Percentiles rank a stretch among this genome's conserved stretches.
phyloP scores from a whole-genome alignment of 2,329 filamentous ascomycete species.

The Pseudogymnoascus sp. region DNA sequence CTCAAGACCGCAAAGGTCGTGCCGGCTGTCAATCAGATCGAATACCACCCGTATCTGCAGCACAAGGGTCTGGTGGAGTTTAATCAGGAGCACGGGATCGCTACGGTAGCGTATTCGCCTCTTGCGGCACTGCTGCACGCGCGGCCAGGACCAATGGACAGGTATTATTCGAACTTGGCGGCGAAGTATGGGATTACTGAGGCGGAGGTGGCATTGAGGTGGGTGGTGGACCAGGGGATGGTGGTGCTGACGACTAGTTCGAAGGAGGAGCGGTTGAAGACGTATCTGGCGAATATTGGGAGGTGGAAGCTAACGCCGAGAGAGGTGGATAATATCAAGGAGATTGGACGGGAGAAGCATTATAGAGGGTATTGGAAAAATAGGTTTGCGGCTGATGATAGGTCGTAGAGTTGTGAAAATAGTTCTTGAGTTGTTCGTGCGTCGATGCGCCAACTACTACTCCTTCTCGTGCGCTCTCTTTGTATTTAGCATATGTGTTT shows the following conservation, averaged over 20 bases:
- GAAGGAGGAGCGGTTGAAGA: slow-evolving; percentile 47
- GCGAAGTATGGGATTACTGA: slow-evolving; percentile 49
- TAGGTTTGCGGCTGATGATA: slow-evolving; percentile 45
- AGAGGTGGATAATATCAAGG: slow-evolving; percentile 48
- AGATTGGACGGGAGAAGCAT: slow-evolving; percentile 51
- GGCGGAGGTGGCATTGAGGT: slow-evolving; percentile 49
- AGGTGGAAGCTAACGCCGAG: slow-evolving; percentile 50
- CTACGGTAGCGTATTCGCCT: slow-evolving; percentile 46
- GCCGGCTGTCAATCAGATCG: slow-evolving; percentile 72
- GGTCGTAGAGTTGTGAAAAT: slow-evolving; percentile 27
- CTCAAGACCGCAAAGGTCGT: slow-evolving; percentile 49
- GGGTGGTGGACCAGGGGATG: slow-evolving; percentile 51
- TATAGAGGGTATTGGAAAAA: slow-evolving; percentile 50
- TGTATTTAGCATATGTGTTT: background rate
- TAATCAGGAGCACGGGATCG: slow-evolving; percentile 48
- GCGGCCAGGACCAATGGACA: slow-evolving; percentile 44
- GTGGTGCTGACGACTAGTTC: slow-evolving; percentile 51
- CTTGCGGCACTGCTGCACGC: slow-evolving; percentile 44
- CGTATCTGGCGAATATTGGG: slow-evolving; percentile 43
- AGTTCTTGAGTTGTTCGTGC: background rate
- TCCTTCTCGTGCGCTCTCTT: background rate
- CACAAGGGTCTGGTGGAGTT: slow-evolving; percentile 51
- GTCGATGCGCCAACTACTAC: background rate
- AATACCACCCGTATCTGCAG: slow-evolving; percentile 69
- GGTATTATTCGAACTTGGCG: slow-evolving; percentile 41